phyloP scores from a whole-genome alignment of 805 yeast species.

The Peterozyma toletana region DNA sequence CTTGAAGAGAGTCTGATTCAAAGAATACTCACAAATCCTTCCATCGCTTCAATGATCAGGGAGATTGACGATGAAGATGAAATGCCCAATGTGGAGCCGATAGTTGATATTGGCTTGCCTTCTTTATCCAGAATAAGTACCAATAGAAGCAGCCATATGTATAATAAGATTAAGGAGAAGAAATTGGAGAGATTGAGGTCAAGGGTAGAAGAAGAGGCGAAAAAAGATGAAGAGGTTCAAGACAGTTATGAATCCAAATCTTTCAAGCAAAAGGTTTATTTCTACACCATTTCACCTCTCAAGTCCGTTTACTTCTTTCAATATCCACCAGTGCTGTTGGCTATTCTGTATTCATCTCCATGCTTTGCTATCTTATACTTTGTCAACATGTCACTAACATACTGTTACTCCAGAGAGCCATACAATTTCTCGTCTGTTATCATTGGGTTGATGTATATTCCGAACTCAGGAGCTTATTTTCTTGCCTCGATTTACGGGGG shows the following conservation, averaged over 20 bases:
- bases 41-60: constrained; percentile 2
- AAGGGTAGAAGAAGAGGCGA: constrained; percentile 11
- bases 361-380: constrained; percentile 66
- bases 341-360: constrained; percentile 61
- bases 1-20: neutral
- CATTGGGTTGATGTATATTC: constrained; percentile 73
- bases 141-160: constrained; percentile 11
- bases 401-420: constrained; percentile 54
- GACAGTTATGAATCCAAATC: constrained; percentile 15
- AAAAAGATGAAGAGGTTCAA: constrained; percentile 12
- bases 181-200: constrained; percentile 12
- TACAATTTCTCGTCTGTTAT: constrained; percentile 61
- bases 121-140: constrained; percentile 28
- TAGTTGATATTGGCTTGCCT: constrained; percentile 18
- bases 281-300: constrained; percentile 49
- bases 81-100: neutral
- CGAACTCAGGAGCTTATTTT: constrained; percentile 74
- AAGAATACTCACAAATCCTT: neutral
- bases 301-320: constrained; percentile 52
- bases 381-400: constrained; percentile 67
- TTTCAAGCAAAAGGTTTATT: constrained; percentile 27
- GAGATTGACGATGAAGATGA: constrained; percentile 4
- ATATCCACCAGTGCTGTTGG: constrained; percentile 69
- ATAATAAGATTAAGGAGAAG: constrained; percentile 12
- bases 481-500: constrained; percentile 79